These are phyloP conservation scores for Solanum virginianum DNA, from an alignment of 257 asterid genomes.

Conservation along the genomic window DNA sequence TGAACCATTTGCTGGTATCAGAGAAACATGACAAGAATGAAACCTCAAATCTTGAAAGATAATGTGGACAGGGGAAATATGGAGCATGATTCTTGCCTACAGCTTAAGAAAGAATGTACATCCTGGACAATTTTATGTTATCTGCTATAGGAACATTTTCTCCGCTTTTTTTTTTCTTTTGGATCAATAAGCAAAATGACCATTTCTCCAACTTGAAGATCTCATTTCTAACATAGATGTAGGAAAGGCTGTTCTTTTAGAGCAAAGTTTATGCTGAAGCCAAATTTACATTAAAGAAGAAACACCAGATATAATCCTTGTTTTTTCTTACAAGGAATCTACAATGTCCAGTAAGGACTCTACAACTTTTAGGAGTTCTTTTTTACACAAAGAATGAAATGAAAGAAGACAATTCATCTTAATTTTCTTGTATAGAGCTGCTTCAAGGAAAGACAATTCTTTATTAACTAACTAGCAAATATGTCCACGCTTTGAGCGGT, in stretches of 20 bases:
- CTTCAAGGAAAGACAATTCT: background rate
- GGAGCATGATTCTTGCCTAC: background rate
- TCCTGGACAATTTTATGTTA: background rate
- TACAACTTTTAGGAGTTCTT: background rate
- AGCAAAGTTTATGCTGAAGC: background rate
- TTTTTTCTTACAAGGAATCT: background rate
- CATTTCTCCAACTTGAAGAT: background rate
- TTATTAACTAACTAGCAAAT: background rate
- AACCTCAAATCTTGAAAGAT: background rate
- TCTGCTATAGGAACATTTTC: background rate
- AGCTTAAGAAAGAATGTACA: background rate
- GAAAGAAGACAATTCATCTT: background rate
- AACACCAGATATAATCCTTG: background rate
- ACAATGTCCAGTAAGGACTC: background rate
- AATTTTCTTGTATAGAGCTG: background rate
- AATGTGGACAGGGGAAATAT: background rate
- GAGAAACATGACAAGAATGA: background rate
- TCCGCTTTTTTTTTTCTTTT: background rate
- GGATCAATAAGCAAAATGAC: background rate
- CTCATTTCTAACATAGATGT: background rate
- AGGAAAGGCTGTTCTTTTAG: background rate
- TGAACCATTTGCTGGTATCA: background rate
- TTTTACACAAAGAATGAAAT: too few relatives aligned
- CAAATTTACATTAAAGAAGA: background rate
- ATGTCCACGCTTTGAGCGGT: too few relatives aligned